Percentiles rank a stretch among this genome's conserved stretches.
phyloP scores from a whole-genome alignment of 257 asterid species.

The Capsicum baccatum region DNA sequence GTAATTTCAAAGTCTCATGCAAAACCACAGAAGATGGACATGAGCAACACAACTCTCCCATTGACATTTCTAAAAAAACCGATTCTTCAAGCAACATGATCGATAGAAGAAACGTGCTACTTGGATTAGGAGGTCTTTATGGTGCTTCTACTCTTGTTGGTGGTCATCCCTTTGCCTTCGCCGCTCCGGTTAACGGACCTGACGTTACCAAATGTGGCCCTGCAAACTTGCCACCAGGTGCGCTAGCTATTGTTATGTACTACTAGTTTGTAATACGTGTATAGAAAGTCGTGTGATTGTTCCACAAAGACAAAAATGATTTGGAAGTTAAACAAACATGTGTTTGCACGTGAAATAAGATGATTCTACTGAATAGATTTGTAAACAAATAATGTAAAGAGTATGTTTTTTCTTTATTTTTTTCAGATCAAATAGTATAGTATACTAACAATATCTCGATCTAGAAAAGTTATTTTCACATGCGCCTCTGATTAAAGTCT shows the following conservation, averaged over 20 bases:
- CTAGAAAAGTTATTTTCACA: neutral
- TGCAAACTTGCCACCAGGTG: conserved; percentile 62
- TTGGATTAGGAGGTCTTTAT: conserved; percentile 76
- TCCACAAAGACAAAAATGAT: too few relatives aligned
- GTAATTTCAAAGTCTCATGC: conserved; percentile 49
- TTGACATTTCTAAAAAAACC: conserved; percentile 25
- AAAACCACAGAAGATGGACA: conserved; percentile 42
- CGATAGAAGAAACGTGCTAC: conserved; percentile 62
- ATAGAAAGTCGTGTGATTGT: too few relatives aligned
- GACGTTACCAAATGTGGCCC: conserved; percentile 82
- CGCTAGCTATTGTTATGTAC: neutral
- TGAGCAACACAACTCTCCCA: conserved; percentile 28
- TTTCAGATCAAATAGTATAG: too few relatives aligned
- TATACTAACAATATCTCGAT: neutral
- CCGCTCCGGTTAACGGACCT: conserved; percentile 68
- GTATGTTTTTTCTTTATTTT: too few relatives aligned
- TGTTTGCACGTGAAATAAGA: too few relatives aligned
- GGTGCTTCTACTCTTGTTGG: conserved; percentile 60
- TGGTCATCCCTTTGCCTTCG: conserved; percentile 53
- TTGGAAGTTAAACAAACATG: too few relatives aligned
- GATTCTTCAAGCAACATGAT: conserved; percentile 31
- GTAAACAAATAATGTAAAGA: too few relatives aligned
- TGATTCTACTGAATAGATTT: too few relatives aligned
- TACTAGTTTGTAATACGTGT: neutral
- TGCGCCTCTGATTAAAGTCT: neutral